Base-by-base conservation (phyloP, 1,139 yeast genomes). In the Citeromyces siamensis region DNA sequence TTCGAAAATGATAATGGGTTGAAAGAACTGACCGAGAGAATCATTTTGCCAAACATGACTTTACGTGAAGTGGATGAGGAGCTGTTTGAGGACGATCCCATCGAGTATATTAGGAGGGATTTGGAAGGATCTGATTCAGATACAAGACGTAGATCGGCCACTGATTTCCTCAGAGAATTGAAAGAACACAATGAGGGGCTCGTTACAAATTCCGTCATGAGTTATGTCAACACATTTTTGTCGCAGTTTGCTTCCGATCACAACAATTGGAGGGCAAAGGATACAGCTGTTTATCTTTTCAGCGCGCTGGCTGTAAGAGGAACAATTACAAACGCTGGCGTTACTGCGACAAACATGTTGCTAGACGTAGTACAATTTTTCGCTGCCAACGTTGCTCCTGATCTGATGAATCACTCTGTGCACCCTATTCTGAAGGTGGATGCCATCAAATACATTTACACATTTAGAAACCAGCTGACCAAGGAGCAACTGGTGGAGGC, bases 51-150 rank as follows among this genome's bases (percentile, higher is more conserved):
- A 31, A 93, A 90, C 53, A 75, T 88, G 50, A 71, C 78, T 16
- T 68, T 90, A 49, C 79, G 90, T 52, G 88, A 81, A 40, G 68
- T 80, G 5, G 99, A 93, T 53, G 86, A 85, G 50, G 98, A 93
- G 55, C 57, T 78, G 45, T 90, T 93, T 57, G 98, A 90, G 58
- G 98, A 93, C 57, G 98, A 93, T 52, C 98, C 98, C 31, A 80
- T 90, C 38, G 93, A 84, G 49, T 93, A 68, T 52, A 90, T 86
- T 14, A 71, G 97, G 50, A 71, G 94, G 41, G 98, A 93, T 56
- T 64, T 93, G 39, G 98, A 90, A 60, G 98, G 97, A 3, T 79
- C 95, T 0, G 97, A 90, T 52, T 74, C 81, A 27, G 97, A 88
- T 50, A 81, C 96, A 1, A 73, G 98, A 57, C 71, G 97, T 57